phyloP scores from a whole-genome alignment of 768 basidiomycete genomes.

The Mycena vulgaris region DNA sequence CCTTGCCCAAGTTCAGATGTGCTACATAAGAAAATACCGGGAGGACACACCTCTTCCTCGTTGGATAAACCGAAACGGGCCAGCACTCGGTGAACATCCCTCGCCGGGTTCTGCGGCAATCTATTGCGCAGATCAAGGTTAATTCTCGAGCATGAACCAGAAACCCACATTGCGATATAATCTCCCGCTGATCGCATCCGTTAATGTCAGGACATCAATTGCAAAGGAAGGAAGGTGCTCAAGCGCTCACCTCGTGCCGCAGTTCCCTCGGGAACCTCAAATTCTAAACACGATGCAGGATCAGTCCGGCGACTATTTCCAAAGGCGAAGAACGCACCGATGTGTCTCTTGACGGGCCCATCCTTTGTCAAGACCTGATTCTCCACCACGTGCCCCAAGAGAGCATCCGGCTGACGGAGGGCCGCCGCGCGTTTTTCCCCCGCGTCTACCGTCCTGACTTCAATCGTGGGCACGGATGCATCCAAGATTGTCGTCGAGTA shows the following conservation, averaged over 20 bases:
- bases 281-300: not conserved
- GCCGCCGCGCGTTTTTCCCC: not conserved
- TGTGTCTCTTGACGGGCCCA: not conserved
- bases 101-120: constrained; percentile 50
- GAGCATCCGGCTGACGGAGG: not conserved
- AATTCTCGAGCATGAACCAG: not conserved
- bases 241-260: not conserved
- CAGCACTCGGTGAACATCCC: constrained; percentile 56
- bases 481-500: not conserved
- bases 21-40: not conserved
- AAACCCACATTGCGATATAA: not conserved
- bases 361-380: not conserved
- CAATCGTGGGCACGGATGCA: not conserved
- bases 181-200: not conserved
- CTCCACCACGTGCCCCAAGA: not conserved
- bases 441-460: not conserved
- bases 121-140: not conserved
- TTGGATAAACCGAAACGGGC: constrained; percentile 53
- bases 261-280: not conserved
- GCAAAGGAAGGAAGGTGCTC: not conserved
- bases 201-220: not conserved
- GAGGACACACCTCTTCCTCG: constrained; percentile 53
- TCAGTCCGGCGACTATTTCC: no score
- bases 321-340: constrained; percentile 40
- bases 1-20: not conserved